Evolutionary conservation across 192 early-diverging fungal genomes (phyloP), one percentile per base, ranked within the genome.

Genomic region (Coemansia sp.): DNA sequence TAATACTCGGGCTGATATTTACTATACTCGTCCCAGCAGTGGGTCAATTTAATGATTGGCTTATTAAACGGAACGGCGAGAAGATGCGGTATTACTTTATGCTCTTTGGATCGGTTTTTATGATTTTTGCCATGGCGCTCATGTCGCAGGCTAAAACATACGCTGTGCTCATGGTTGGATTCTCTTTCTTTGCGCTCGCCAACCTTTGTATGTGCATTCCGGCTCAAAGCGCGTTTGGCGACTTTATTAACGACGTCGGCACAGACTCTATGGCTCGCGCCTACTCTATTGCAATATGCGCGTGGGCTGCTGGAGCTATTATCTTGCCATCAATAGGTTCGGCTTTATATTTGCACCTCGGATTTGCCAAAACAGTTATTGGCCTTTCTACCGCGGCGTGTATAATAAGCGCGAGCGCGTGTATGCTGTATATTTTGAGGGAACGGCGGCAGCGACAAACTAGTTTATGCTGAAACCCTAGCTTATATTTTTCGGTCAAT

Each of bases 211-310:
- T 68, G 61, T 64, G 47, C 33, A 52, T 74, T 51, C 71, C 71
- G 1, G 55, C 64, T 3, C 65, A 74, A 31, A 74, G 71, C 45
- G 71, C 71, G 2, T 74, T 60, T 38, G 71, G 71, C n/a, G 71
- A 74, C 35, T 55, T 68, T 55, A 52, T 74, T 3, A 74, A 74
- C 42, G 47, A 31, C 21, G 38, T 28, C 2, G 44, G 48, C n/a
- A n/a, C 44, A 1, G 43, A 68, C 22, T 59, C 61, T 11, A 74
- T 74, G 71, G 71, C 65, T 14, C 65, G 52, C 11, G 56, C 61
- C 16, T 74, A 59, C 43, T 44, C 61, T 0, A 55, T 74, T n/a
- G 54, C 61, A 7, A 45, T 47, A 21, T 24, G 54, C 29, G 55
- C 71, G 0, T 74, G 71, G 71, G 60, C 71, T 10, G 27, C 47